Base-by-base conservation (phyloP, 768 basidiomycete genomes). In the Scleroderma citrinum region DNA sequence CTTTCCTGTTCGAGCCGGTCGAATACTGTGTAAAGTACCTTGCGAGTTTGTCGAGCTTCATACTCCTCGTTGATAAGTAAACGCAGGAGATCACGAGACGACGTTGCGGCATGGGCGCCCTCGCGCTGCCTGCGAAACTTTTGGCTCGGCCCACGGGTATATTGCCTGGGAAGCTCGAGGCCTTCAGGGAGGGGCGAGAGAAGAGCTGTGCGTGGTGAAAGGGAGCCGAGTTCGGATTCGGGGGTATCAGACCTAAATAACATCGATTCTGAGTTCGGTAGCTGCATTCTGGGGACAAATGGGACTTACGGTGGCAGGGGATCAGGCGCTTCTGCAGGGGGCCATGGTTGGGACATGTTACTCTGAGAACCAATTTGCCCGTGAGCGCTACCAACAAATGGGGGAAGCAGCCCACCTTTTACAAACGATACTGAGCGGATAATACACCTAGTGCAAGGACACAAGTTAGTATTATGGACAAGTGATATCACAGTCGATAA, bases 51-150 rank as follows among this genome's bases (percentile, higher is more conserved):
- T n/a, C 63, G 64, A 14, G 62, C 55, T 43, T 75, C 71, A 46
- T 71, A 69, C 44, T 75, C 73, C 20, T 71, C 71, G 46, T 53
- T 65, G 32, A 76, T 61, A 24, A 75, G 63, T 26, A 71, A 52
- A 2, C 54, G 48, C 38, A 72, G 30, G 3, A 73, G 53, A 32
- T 70, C 67, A 2, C 56, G 58, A 0, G 55, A 29, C 5, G 68
- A 62, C 6, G 61, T 52, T 17, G 59, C 54, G 1, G 66, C 65
- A 43, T 71, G 68, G 0, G 52, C 60, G 6, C 65, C 58, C 42
- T 71, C 69, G 19, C 71, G 59, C 32, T 67, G 64, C 13, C 59
- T 66, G 12, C 69, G 60, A 48, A 63, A 71, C 30, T 63, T 62
- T 21, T 56, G 26, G 20, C 63, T 56, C 1, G 70, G 71, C 0